Evolutionary conservation across 1,284 basidiomycete genomes (phyloP).

Genomic region (Dichomitus squalens): DNA sequence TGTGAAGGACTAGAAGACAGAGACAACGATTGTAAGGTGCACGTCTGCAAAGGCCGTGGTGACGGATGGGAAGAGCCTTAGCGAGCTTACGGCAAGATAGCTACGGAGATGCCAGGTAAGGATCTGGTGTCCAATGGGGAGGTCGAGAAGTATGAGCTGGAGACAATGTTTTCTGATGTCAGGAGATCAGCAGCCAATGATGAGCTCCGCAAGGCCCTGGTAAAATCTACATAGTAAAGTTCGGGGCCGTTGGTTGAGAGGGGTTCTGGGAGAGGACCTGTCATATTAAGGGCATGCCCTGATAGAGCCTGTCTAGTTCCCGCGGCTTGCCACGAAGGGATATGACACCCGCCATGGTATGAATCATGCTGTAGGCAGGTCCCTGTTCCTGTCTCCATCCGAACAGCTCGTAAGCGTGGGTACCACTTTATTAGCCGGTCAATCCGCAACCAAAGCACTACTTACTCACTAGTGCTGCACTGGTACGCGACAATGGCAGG

Average conservation of each 20-base stretch:
- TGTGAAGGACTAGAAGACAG: background rate
- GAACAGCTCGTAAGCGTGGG: background rate
- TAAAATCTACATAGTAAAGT: background rate
- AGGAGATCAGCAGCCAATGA: constrained; percentile 1
- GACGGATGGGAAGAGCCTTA: background rate
- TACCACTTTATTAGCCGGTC: no score
- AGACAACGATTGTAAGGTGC: background rate
- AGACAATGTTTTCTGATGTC: constrained; percentile 6
- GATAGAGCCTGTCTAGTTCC: background rate
- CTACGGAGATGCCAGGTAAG: constrained; percentile 3
- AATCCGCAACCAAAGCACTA: background rate
- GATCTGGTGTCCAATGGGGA: constrained; percentile 6
- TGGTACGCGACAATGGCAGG: background rate
- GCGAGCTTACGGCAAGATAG: constrained; percentile 15
- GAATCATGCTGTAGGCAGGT: background rate
- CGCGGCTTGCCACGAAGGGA: background rate
- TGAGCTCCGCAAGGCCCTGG: constrained; percentile 1
- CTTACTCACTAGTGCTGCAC: background rate
- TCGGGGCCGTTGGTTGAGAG: constrained; percentile 12
- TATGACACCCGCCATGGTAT: background rate
- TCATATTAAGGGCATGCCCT: constrained; percentile 7
- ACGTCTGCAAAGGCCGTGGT: background rate
- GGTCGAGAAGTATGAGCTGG: background rate
- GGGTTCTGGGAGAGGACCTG: constrained; percentile 15
- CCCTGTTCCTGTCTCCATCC: background rate